A percentile compares a stretch with the other conserved stretches of the same genome.
These are phyloP conservation scores for Dioscorea cayenensis DNA, from an alignment of 116 monocot genomes.

Conservation along the genomic window DNA sequence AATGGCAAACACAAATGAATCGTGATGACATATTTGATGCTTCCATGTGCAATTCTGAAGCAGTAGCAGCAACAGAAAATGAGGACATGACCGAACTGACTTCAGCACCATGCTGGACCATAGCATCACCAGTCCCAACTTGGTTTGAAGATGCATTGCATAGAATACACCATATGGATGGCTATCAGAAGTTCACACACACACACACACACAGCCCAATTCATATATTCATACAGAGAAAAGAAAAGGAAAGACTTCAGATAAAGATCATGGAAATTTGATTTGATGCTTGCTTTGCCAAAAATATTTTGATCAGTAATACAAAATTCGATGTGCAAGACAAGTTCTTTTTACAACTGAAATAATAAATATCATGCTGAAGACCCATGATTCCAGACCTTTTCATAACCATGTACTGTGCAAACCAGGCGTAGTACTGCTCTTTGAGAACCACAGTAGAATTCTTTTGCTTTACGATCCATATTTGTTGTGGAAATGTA, in stretches of 20 bases:
- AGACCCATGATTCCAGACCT: slow-evolving; percentile 35
- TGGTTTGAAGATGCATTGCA: slow-evolving; percentile 34
- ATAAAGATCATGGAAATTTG: slow-evolving; percentile 95
- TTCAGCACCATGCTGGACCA: slow-evolving; percentile 32
- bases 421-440: slow-evolving; percentile 92
- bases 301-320: not conserved
- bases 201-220: not conserved
- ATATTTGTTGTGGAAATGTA: slow-evolving; percentile 65
- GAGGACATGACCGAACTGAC: slow-evolving; percentile 21
- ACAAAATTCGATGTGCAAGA: not conserved
- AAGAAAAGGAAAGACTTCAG: slow-evolving; percentile 40
- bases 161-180: not conserved
- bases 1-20: no score
- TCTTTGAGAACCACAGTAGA: slow-evolving; percentile 73
- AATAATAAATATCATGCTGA: not conserved
- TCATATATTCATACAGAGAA: not conserved
- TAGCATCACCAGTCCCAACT: slow-evolving; percentile 28
- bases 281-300: slow-evolving; percentile 92
- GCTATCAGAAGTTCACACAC: not conserved
- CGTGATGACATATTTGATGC: no score
- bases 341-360: not conserved
- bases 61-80: slow-evolving; percentile 34
- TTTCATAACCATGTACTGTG: slow-evolving; percentile 98
- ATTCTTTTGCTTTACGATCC: slow-evolving; percentile 86
- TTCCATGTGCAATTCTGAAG: slow-evolving; percentile 52